Evolutionary conservation across 129 eudicot species (phyloP).

Genomic region (Apium graveolens): DNA sequence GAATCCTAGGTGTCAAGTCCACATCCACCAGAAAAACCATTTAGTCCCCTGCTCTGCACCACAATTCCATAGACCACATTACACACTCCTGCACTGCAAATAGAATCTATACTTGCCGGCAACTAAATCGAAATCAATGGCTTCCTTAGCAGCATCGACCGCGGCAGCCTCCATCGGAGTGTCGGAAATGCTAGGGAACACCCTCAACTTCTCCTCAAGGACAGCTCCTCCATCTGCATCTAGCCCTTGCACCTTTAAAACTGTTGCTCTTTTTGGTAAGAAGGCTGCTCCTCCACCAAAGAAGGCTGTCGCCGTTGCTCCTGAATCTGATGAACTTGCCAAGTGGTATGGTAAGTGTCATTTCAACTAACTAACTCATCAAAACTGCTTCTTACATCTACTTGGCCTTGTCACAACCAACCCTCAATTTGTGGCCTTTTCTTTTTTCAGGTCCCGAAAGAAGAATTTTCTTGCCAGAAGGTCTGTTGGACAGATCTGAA

Average conservation of each 20-base stretch:
- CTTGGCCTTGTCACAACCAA: background rate
- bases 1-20: conserved; percentile 48
- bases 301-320: conserved; percentile 47
- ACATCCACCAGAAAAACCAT: conserved; percentile 64
- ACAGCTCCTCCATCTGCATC: conserved; percentile 46
- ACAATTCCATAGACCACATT: conserved; percentile 7
- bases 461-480: conserved; percentile 93
- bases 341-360: conserved; percentile 90
- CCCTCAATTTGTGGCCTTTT: background rate
- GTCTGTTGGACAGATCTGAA: conserved; percentile 91
- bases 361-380: background rate
- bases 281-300: conserved; percentile 60
- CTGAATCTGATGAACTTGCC: conserved; percentile 88
- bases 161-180: conserved; percentile 48
- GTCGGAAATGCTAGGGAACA: conserved; percentile 66
- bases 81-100: background rate
- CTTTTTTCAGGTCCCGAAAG: conserved; percentile 75
- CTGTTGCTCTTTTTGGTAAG: conserved; percentile 81
- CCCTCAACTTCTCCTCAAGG: conserved; percentile 29
- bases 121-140: conserved; percentile 36
- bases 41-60: conserved; percentile 29
- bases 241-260: conserved; percentile 34
- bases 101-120: background rate
- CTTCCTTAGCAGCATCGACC: conserved; percentile 62
- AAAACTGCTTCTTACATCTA: background rate